phyloP scores from a whole-genome alignment of 495 filamentous ascomycete species.

The Chaetomium cochliodes region DNA sequence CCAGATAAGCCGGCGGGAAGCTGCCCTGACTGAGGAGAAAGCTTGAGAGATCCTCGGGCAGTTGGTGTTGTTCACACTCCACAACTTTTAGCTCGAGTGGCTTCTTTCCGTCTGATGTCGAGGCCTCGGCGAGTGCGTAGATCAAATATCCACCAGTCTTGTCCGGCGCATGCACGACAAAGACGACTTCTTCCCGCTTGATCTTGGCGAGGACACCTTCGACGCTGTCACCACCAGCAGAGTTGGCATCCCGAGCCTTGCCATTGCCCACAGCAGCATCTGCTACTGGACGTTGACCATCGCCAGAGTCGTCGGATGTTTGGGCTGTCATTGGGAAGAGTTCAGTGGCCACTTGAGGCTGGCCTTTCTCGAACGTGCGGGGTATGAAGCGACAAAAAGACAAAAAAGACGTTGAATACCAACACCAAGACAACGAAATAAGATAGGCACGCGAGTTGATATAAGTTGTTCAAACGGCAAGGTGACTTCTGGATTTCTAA shows the following conservation, averaged over 20 bases:
- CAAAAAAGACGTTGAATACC: not conserved
- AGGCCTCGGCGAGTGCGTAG: slow-evolving; percentile 38
- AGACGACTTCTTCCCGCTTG: slow-evolving; percentile 40
- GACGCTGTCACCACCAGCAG: not conserved
- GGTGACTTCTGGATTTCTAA: slow-evolving; percentile 25
- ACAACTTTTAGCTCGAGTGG: slow-evolving; percentile 36
- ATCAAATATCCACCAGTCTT: slow-evolving; percentile 31
- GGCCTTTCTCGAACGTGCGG: not conserved
- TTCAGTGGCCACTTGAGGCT: not conserved
- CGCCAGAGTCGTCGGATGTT: not conserved
- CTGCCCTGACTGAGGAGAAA: slow-evolving; percentile 27
- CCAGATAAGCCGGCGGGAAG: slow-evolving; percentile 39
- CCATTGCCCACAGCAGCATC: not conserved
- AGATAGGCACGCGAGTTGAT: not conserved
- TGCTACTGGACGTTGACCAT: not conserved
- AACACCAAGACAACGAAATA: not conserved
- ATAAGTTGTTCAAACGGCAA: not conserved
- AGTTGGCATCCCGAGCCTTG: not conserved
- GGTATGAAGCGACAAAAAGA: not conserved
- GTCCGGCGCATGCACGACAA: slow-evolving; percentile 26
- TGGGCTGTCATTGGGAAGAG: slow-evolving; percentile 1
- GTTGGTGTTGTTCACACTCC: slow-evolving; percentile 1
- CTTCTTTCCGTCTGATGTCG: slow-evolving; percentile 6
- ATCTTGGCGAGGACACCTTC: not conserved
- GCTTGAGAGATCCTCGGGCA: slow-evolving; percentile 37